Base-by-base conservation (phyloP, 2,329 filamentous ascomycete genomes). In the Phyllosticta ampelicida region DNA sequence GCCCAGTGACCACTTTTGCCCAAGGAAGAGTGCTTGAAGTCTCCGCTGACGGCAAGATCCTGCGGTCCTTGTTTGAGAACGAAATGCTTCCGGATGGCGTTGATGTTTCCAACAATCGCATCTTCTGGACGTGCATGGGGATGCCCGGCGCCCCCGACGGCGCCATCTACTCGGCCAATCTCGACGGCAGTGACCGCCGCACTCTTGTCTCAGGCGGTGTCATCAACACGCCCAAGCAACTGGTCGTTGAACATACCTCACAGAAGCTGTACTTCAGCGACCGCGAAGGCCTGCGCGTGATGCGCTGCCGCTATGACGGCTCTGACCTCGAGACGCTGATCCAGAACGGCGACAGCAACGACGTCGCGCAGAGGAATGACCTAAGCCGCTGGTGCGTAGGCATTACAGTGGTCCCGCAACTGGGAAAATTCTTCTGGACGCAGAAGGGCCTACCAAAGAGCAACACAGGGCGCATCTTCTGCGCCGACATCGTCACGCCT, bases 361-460 rank as follows among this genome's bases (percentile, higher is more conserved):
- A 63, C 21, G 56, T 68, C 16, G 30, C 26, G 18, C 19, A 51
- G 9, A 60, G 64, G 9, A 62, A 65, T 11, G 73, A 78, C 23
- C 60, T 64, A 2, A 63, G 29, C 10, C 23, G 71, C 3, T 82
- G 80, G 80, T 82, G 79, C 56, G 81, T 85, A 5, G 82, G 82
- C 1, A 73, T 85, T 30, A 67, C 77, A 0, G 71, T 85, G 0
- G 74, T 75, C 1, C 68, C 68, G 0, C 60, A 66, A 0, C 66
- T 69, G 0, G 74, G 74, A 9, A 74, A 76, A 48, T 71, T 85
- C 49, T 84, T 79, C 71, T 85, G 82, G 82, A 80, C 78, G 0
- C 81, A 84, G 55, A 84, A 85, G 63, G 82, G 82, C 0, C 68
- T 72, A 0, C 74, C 75, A 2, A 84, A 84, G 65, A 74, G 71